Evolutionary conservation across 768 basidiomycete genomes (phyloP).

Genomic region (Cyathus striatus): DNA sequence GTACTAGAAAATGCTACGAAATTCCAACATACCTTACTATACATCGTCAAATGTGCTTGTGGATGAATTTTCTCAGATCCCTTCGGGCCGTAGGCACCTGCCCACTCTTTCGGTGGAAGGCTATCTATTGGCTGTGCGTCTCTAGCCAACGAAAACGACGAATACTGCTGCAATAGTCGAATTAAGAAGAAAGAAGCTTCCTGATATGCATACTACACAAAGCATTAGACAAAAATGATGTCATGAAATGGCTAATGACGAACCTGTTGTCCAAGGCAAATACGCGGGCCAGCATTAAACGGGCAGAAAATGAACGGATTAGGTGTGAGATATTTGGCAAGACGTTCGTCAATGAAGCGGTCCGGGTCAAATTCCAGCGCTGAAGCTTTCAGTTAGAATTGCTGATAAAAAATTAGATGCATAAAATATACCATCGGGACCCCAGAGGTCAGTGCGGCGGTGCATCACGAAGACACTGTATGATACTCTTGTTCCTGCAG

Average conservation of each 20-base stretch:
- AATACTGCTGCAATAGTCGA: conserved; percentile 46
- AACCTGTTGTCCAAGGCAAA: conserved; percentile 37
- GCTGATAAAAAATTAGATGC: background rate
- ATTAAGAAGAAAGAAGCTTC: conserved; percentile 55
- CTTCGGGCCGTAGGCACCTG: conserved; percentile 23
- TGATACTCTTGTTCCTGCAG: conserved; percentile 4
- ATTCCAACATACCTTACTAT: conserved; percentile 11
- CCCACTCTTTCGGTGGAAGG: conserved; percentile 39
- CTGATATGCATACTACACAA: conserved; percentile 50
- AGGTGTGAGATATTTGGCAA: conserved; percentile 37
- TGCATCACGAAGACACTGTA: conserved; percentile 46
- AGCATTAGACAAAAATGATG: too few species aligned
- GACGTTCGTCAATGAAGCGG: conserved; percentile 48
- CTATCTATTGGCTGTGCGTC: conserved; percentile 36
- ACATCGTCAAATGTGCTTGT: conserved; percentile 17
- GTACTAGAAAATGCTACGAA: background rate
- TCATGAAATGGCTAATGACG: too few species aligned
- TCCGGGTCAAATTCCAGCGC: conserved; percentile 49
- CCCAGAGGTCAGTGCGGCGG: conserved; percentile 45
- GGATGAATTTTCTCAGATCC: conserved; percentile 32
- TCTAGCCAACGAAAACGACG: conserved; percentile 32
- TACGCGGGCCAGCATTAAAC: conserved; percentile 33
- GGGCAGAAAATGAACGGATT: conserved; percentile 39
- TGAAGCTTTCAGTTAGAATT: conserved; percentile 9
- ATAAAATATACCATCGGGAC: conserved; percentile 38